phyloP scores from a whole-genome alignment of 2,329 filamentous ascomycete species.

The Phyllosticta capitalensis region DNA sequence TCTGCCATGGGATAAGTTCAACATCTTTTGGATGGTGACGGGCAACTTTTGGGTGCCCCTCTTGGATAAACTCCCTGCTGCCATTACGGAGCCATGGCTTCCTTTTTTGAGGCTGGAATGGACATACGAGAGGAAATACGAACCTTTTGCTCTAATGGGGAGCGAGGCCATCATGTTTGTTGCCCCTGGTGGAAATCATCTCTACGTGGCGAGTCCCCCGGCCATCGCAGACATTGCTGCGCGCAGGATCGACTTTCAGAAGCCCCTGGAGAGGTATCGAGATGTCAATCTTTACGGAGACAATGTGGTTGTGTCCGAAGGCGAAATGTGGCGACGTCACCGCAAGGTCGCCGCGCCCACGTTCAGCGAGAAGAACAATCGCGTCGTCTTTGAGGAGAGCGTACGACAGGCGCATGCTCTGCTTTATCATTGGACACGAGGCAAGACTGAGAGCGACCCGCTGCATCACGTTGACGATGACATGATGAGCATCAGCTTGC shows the following conservation, averaged over 20 bases:
- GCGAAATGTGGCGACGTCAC: conserved; percentile 60
- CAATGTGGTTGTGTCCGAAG: conserved; percentile 64
- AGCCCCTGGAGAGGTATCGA: conserved; percentile 51
- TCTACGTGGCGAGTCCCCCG: conserved; percentile 55
- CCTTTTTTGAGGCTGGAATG: conserved; percentile 51
- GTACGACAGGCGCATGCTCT: conserved; percentile 47
- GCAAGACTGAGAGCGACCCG: conserved; percentile 25
- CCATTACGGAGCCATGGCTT: conserved; percentile 49
- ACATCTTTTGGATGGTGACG: conserved; percentile 47
- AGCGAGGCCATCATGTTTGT: conserved; percentile 56
- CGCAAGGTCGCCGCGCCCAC: conserved; percentile 61
- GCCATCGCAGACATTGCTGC: conserved; percentile 56
- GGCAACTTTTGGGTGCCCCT: conserved; percentile 46
- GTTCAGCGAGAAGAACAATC: conserved; percentile 69
- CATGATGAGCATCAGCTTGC: conserved; percentile 53
- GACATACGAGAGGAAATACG: conserved; percentile 46
- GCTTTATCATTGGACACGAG: conserved; percentile 23
- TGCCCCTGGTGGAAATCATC: conserved; percentile 43
- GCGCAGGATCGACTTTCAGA: conserved; percentile 62
- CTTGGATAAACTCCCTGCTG: conserved; percentile 45
- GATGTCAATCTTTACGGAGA: conserved; percentile 58
- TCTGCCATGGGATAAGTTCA: conserved; percentile 38
- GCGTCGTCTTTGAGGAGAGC: conserved; percentile 54
- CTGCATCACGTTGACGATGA: conserved; percentile 52
- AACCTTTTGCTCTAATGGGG: conserved; percentile 49